These are phyloP conservation scores for Akanthomyces lecanii DNA, from an alignment of 2,329 filamentous ascomycete species.

Conservation along the genomic window DNA sequence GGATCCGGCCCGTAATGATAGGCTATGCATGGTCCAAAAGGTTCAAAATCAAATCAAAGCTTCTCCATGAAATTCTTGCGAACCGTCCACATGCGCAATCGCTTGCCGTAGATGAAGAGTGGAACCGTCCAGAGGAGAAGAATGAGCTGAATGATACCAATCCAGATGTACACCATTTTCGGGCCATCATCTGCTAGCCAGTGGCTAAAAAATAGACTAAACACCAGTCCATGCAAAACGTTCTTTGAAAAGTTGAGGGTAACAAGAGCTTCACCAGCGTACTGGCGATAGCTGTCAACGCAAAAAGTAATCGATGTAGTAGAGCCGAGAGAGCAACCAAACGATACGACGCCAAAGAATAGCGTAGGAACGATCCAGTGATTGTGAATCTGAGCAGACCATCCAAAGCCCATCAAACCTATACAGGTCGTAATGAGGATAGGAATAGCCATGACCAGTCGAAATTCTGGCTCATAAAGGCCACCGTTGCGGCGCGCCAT, in stretches of 20 bases:
- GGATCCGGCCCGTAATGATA: not conserved
- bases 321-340: conserved; percentile 84
- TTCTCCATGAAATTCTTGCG: conserved; percentile 82
- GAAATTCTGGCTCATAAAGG: conserved; percentile 91
- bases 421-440: conserved; percentile 73
- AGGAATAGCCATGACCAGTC: conserved; percentile 81
- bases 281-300: conserved; percentile 88
- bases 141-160: conserved; percentile 81
- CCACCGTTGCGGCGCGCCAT: conserved; percentile 88
- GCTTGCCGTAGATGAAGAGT: conserved; percentile 92
- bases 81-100: conserved; percentile 90
- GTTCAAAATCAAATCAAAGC: conserved; percentile 32
- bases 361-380: conserved; percentile 88
- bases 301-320: conserved; percentile 93
- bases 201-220: conserved; percentile 78
- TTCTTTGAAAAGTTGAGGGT: conserved; percentile 96
- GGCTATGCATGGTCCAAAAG: not conserved
- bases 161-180: conserved; percentile 72
- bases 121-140: conserved; percentile 73
- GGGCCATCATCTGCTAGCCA: conserved; percentile 77
- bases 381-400: conserved; percentile 72
- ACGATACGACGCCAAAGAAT: conserved; percentile 89
- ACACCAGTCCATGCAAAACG: conserved; percentile 83
- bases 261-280: conserved; percentile 89
- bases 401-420: conserved; percentile 94